Percentiles rank a stretch among this genome's conserved stretches.
phyloP scores from a whole-genome alignment of 768 basidiomycete species.

The Clavaria fumosa region DNA sequence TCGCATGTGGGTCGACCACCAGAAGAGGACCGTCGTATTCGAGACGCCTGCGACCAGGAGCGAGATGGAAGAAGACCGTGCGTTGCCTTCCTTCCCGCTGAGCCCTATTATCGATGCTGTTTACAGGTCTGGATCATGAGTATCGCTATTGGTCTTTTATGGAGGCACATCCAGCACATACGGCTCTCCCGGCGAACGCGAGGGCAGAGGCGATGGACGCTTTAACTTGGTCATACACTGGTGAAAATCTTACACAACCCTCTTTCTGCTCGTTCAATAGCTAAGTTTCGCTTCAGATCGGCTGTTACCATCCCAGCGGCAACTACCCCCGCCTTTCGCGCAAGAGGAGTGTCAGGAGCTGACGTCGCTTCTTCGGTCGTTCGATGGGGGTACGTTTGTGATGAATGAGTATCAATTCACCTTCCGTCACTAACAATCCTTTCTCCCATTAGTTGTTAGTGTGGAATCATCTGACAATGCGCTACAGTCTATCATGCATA shows the following conservation, averaged over 20 bases:
- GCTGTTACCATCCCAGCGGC: constrained; percentile 42
- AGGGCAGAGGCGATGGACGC: constrained; percentile 58
- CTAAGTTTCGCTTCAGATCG: constrained; percentile 32
- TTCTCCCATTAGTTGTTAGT: too few relatives aligned
- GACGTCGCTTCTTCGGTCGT: constrained; percentile 38
- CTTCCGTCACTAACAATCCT: not conserved
- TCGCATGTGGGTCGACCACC: constrained; percentile 55
- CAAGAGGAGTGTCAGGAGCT: constrained; percentile 70
- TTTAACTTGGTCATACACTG: constrained; percentile 70
- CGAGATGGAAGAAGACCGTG: constrained; percentile 15
- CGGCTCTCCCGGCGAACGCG: constrained; percentile 36
- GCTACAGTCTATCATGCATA: constrained; percentile 35
- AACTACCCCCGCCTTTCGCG: constrained; percentile 49
- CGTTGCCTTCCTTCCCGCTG: constrained; percentile 7
- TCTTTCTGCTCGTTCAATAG: not conserved
- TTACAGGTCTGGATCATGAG: constrained; percentile 50
- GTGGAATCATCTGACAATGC: constrained; percentile 22
- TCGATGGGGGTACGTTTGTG: constrained; percentile 14
- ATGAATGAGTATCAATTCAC: not conserved
- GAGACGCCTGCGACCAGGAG: constrained; percentile 24
- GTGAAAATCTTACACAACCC: constrained; percentile 19
- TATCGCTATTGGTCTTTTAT: constrained; percentile 75
- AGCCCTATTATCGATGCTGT: not conserved
- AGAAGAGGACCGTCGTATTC: constrained; percentile 31
- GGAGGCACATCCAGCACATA: constrained; percentile 65